phyloP scores from a whole-genome alignment of 345 rosid species.

The Populus nigra region DNA sequence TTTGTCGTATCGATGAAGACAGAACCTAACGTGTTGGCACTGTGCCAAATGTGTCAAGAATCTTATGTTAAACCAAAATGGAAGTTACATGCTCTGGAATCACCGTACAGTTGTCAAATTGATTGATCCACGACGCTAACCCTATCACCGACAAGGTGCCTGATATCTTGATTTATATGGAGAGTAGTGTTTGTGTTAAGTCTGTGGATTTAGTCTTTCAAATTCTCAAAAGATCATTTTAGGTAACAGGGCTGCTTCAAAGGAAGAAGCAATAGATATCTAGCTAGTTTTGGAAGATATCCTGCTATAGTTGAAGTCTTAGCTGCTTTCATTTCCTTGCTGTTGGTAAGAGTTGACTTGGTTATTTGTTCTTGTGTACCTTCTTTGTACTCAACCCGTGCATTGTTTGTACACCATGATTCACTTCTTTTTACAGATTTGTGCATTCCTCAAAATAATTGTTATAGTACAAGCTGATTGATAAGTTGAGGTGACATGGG shows the following conservation, averaged over 20 bases:
- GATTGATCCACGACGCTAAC: slow-evolving; percentile 15
- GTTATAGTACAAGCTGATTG: too few species aligned
- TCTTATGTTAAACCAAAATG: slow-evolving; percentile 11
- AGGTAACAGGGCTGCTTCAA: slow-evolving; percentile 6
- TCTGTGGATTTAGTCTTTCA: not conserved
- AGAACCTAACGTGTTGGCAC: slow-evolving; percentile 7
- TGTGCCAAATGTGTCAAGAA: slow-evolving; percentile 19
- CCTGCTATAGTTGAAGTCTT: not conserved
- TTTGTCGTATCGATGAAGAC: slow-evolving; percentile 18
- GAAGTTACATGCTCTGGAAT: slow-evolving; percentile 12
- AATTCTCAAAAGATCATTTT: not conserved
- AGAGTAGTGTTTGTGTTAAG: not conserved
- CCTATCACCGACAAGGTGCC: slow-evolving; percentile 10
- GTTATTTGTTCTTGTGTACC: not conserved
- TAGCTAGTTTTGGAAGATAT: slow-evolving; percentile 7
- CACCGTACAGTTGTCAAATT: slow-evolving; percentile 31
- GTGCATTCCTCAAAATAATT: too few species aligned
- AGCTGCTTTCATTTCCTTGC: not conserved
- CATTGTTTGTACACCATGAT: not conserved
- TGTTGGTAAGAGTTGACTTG: slow-evolving; percentile 16
- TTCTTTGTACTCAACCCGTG: not conserved
- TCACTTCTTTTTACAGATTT: too few species aligned
- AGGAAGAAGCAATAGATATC: slow-evolving; percentile 10
- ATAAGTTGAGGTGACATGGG: too few species aligned
- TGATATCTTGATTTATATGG: slow-evolving; percentile 3